Evolutionary conservation across 805 yeast genomes (phyloP).

Genomic region (Blastobotrys attinorum): DNA sequence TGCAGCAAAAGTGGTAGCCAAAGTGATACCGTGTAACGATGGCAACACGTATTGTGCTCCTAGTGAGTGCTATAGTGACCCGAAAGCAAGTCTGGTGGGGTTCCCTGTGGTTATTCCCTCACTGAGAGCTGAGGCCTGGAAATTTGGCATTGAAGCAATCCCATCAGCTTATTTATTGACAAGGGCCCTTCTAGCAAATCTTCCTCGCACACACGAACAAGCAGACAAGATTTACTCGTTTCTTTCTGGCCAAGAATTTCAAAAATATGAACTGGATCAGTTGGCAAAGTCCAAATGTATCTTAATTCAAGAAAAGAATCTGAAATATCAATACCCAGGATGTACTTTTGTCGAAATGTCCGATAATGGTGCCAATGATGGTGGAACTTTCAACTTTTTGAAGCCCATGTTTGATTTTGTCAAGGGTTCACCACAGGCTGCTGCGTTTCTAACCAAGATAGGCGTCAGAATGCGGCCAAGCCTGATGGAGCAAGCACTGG

Average conservation of each 20-base stretch:
- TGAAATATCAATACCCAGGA: conserved; percentile 17
- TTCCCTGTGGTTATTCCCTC: conserved; percentile 22
- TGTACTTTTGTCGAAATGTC: conserved; percentile 19
- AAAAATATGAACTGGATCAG: conserved; percentile 12
- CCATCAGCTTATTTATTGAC: conserved; percentile 22
- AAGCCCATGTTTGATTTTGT: conserved; percentile 24
- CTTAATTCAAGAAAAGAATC: conserved; percentile 17
- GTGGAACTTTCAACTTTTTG: conserved; percentile 13
- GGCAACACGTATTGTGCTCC: conserved; percentile 16
- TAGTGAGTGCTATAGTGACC: conserved; percentile 19
- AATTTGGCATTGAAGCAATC: conserved; percentile 24
- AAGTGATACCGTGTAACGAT: conserved; percentile 19
- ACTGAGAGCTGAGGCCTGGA: conserved; percentile 21
- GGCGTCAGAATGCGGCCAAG: conserved; percentile 30
- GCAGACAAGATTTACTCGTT: conserved; percentile 24
- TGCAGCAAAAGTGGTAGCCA: conserved; percentile 3
- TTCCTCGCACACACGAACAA: conserved; percentile 17
- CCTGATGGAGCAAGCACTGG: conserved; percentile 24
- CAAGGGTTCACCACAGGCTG: conserved; percentile 16
- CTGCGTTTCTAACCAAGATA: conserved; percentile 25
- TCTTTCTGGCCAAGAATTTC: conserved; percentile 23
- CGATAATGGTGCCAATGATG: conserved; percentile 7
- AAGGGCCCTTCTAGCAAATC: conserved; percentile 14
- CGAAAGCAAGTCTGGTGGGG: conserved; percentile 22
- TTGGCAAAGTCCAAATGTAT: conserved; percentile 21